Percentiles rank a stretch among this genome's conserved stretches.
Evolutionary conservation across 2,329 filamentous ascomycete genomes (phyloP).

Genomic region (Cladophialophora immunda): DNA sequence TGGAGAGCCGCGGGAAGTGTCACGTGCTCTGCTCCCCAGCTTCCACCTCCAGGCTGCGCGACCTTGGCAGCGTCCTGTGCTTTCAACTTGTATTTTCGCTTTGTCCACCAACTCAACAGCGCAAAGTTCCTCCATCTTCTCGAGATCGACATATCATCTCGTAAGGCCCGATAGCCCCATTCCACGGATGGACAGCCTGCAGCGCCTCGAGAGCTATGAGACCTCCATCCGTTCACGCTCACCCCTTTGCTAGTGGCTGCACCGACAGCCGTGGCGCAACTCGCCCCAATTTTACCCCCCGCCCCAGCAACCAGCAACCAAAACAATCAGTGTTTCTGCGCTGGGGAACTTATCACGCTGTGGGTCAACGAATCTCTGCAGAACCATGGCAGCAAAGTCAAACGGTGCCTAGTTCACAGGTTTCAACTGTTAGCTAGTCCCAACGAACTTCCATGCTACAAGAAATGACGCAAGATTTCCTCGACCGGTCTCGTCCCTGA

Average conservation of each 20-base stretch:
- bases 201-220: not conserved
- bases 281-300: constrained; percentile 14
- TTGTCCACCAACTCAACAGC: not conserved
- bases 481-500: constrained; percentile 26
- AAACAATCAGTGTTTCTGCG: constrained; percentile 4
- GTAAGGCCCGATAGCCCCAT: not conserved
- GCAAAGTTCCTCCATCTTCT: not conserved
- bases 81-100: too few relatives aligned
- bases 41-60: not conserved
- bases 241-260: not conserved
- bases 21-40: constrained; percentile 1
- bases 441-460: not conserved
- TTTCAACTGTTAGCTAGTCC: not conserved
- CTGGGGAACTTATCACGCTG: not conserved
- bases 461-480: not conserved
- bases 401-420: not conserved
- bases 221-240: not conserved
- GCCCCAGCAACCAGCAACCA: constrained; percentile 18
- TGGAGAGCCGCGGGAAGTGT: not conserved
- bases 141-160: not conserved
- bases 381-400: constrained; percentile 15
- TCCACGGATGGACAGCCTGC: not conserved
- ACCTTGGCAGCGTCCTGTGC: not conserved
- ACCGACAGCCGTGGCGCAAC: constrained; percentile 4
- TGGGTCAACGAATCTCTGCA: constrained; percentile 11